phyloP scores from a whole-genome alignment of 2,329 filamentous ascomycete species.

The Xylariaceae sp. region DNA sequence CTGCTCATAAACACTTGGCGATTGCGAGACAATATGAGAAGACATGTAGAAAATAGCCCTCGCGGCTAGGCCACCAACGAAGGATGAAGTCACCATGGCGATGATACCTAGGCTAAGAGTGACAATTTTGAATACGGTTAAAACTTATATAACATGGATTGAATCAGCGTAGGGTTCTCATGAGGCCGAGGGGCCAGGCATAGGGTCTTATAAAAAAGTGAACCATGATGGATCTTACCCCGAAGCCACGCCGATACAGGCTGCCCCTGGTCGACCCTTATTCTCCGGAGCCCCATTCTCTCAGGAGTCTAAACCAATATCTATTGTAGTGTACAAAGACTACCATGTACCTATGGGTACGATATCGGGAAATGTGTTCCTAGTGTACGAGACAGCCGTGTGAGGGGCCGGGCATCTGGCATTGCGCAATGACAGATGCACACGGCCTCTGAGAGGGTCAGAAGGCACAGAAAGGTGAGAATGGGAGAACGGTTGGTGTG shows the following conservation, averaged over 20 bases:
- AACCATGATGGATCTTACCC: neutral
- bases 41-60: conserved; percentile 33
- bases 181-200: conserved; percentile 1
- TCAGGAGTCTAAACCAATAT: neutral
- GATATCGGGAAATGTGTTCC: neutral
- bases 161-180: conserved; percentile 1
- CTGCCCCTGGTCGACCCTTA: conserved; percentile 2
- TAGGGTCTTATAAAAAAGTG: conserved; percentile 8
- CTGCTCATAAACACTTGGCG: conserved; percentile 26
- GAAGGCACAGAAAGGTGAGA: neutral
- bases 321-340: no score
- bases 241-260: neutral
- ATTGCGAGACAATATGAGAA: conserved; percentile 24
- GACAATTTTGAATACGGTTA: conserved; percentile 13
- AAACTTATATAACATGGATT: conserved; percentile 1
- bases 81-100: conserved; percentile 31
- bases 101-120: neutral
- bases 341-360: neutral
- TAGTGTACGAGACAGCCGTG: neutral
- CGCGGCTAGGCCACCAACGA: conserved; percentile 30
- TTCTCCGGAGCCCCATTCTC: neutral
- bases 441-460: conserved; percentile 13
- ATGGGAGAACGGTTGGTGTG: neutral
- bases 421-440: conserved; percentile 14
- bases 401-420: conserved; percentile 12